phyloP scores from a whole-genome alignment of 1,284 basidiomycete species.

The Austropuccinia psidii region DNA sequence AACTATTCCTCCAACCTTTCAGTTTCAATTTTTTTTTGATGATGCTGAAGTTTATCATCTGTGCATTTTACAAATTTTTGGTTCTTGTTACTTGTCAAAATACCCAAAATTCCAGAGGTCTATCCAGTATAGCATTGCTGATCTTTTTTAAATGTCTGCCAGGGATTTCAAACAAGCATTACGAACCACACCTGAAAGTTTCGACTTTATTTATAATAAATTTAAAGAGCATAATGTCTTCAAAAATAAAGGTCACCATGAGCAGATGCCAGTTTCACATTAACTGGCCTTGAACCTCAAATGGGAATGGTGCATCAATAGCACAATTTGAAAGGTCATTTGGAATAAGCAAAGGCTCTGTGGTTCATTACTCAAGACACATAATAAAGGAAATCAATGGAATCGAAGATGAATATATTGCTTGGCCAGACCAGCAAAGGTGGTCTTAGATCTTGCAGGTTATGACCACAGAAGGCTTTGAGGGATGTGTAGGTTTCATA shows the following conservation, averaged over 20 bases:
- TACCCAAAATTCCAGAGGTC: no score
- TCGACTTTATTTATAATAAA: not conserved
- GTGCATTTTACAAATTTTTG: no score
- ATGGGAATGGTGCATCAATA: not conserved
- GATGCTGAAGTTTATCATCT: no score
- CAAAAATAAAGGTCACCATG: not conserved
- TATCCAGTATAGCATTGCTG: no score
- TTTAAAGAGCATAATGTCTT: not conserved
- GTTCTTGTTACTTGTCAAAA: no score
- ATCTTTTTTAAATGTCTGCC: not conserved
- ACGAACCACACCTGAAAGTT: not conserved
- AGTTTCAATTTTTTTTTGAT: no score
- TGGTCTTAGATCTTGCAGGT: not conserved
- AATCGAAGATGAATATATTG: no score
- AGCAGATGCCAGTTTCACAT: not conserved
- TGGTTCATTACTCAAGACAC: not conserved
- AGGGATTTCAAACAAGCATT: not conserved
- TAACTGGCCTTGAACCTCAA: not conserved
- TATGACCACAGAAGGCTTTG: not conserved
- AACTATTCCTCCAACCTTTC: no score
- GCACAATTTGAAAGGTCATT: not conserved
- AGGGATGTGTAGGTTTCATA: not conserved
- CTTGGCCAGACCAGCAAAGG: not conserved
- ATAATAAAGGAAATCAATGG: not conserved
- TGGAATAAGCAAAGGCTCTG: not conserved